Evolutionary conservation across 2,329 filamentous ascomycete species (phyloP), one percentile per base, ranked within the genome.

Genomic region (Penicillium thymicola): DNA sequence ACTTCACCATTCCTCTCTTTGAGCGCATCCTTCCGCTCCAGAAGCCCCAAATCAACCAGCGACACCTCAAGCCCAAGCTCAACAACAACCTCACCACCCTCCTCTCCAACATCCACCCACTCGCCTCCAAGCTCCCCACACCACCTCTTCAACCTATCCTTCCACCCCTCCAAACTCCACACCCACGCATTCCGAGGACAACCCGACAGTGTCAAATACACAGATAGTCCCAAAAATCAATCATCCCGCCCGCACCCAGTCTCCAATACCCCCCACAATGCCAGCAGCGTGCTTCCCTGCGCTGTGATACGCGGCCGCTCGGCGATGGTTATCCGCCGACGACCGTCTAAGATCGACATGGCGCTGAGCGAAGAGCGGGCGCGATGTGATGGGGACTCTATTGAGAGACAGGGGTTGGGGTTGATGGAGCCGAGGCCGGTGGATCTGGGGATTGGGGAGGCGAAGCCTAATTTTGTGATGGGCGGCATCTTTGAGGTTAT

Each of bases 401-500:
- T 75, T 58, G 75, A 78, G 59, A 63, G 75, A 11, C 64, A 73
- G 47, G 76, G 77, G 0, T 55, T 79, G 38, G 72, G 70, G 23
- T 65, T 79, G 21, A 69, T 79, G 67, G 77, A 79, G 64, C 77
- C 77, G 1, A 64, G 77, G 18, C 77, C 77, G 0, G 72, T 76
- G 8, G 73, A 76, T 55, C 64, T 68, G 46, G 54, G 44, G 36
- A 44, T 51, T 46, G 57, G 50, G 45, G 55, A 32, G 27, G 51
- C 37, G 37, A 69, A 69, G 59, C 74, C 74, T 18, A 64, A 69
- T 18, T 76, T 75, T 59, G 76, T 79, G 25, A 75, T 79, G 72
- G 76, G 76, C 16, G 77, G 77, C 9, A 79, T 79, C 34, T 75
- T 77, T 54, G 77, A 79, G 65, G 75, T 79, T 32, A 74, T 79